These are phyloP conservation scores for Hypomyces perniciosus DNA, from an alignment of 2,329 filamentous ascomycete genomes.

Conservation along the genomic window DNA sequence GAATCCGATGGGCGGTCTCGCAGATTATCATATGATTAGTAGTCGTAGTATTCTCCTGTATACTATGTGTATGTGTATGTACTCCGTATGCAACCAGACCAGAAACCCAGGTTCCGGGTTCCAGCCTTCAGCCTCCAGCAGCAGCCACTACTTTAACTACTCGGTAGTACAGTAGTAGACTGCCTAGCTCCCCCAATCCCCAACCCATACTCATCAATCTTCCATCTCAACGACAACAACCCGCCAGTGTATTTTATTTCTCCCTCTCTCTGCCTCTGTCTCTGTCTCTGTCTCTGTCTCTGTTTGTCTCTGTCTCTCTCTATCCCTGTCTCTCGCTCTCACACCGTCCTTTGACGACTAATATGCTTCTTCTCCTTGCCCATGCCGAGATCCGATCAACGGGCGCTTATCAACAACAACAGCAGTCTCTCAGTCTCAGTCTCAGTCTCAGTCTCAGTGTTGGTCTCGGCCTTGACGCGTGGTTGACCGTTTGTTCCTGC, in stretches of 20 bases:
- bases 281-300: not conserved
- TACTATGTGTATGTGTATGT: no score
- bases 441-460: not conserved
- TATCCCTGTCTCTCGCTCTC: not conserved
- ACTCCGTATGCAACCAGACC: no score
- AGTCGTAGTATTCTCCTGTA: no score
- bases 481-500: constrained; percentile 8
- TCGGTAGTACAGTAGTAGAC: no score
- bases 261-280: no score
- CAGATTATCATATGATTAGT: not conserved
- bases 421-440: not conserved
- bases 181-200: no score
- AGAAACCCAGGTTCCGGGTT: no score
- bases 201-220: no score
- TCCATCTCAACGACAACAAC: no score
- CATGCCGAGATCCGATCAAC: constrained; percentile 5
- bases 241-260: no score
- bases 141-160: no score
- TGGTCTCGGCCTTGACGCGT: not conserved
- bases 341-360: constrained; percentile 7
- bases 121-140: no score
- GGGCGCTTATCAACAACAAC: not conserved
- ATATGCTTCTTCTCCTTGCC: constrained; percentile 4
- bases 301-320: not conserved
- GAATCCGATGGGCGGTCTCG: constrained; percentile 6